Evolutionary conservation across 257 asterid species (phyloP).

Genomic region (Agastache rugosa): DNA sequence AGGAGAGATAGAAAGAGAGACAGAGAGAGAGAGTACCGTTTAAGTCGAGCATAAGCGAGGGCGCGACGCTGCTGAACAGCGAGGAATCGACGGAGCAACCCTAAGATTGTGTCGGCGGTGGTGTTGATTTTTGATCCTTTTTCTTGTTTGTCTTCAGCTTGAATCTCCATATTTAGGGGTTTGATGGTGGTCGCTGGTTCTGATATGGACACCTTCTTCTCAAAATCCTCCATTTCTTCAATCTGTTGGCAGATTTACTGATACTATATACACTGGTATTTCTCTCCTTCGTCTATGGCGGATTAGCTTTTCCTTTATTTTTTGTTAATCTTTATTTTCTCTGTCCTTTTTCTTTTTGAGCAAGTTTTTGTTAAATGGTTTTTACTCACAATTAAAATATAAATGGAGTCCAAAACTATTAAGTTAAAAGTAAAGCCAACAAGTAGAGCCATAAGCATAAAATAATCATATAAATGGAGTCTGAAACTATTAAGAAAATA

Average conservation of each 20-base stretch:
- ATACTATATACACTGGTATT: too few relatives aligned
- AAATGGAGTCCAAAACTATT: too few relatives aligned
- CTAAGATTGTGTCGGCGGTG: constrained; percentile 39
- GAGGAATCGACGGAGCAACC: constrained; percentile 74
- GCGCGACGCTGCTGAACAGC: constrained; percentile 87
- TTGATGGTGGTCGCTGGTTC: constrained; percentile 39
- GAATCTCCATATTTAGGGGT: constrained; percentile 34
- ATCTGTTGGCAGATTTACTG: background rate
- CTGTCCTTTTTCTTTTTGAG: too few relatives aligned
- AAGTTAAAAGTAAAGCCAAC: too few relatives aligned
- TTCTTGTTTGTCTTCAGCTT: constrained; percentile 31
- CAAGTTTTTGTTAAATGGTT: too few relatives aligned
- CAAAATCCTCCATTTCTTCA: constrained; percentile 64
- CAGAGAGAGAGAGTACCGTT: constrained; percentile 52
- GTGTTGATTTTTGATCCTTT: constrained; percentile 26
- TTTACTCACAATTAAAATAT: too few relatives aligned
- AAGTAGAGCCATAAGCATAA: too few relatives aligned
- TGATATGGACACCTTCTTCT: constrained; percentile 61
- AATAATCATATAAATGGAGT: too few relatives aligned
- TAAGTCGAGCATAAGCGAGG: constrained; percentile 81
- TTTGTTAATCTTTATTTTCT: too few relatives aligned
- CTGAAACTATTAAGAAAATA: too few relatives aligned
- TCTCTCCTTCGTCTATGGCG: too few relatives aligned
- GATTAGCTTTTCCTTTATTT: too few relatives aligned
- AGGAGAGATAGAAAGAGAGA: background rate